Conservation (phyloP, 2,329 filamentous ascomycete genomes). For the Aspergillus sojae region DNA sequence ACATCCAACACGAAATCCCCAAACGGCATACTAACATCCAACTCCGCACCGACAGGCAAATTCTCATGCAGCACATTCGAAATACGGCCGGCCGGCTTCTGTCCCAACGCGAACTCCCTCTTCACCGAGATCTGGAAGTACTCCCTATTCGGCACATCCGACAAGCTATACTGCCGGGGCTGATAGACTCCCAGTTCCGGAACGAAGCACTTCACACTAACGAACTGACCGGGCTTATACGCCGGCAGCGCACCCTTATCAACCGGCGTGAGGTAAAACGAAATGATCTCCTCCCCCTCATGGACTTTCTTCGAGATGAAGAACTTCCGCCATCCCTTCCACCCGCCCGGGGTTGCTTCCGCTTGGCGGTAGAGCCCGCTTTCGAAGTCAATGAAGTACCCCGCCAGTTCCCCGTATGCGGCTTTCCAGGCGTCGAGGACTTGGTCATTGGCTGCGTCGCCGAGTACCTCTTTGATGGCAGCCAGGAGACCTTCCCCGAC, state of each 20-base stretch:
- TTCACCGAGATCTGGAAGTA: slow-evolving; percentile 74
- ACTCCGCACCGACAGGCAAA: slow-evolving; percentile 61
- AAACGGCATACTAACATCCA: slow-evolving; percentile 68
- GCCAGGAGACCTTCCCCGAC: slow-evolving; percentile 68
- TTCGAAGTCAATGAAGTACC: slow-evolving; percentile 69
- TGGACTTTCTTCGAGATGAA: slow-evolving; percentile 62
- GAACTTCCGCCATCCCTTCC: slow-evolving; percentile 68
- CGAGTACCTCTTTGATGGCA: slow-evolving; percentile 68
- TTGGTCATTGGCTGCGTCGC: slow-evolving; percentile 64
- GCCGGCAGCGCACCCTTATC: slow-evolving; percentile 62
- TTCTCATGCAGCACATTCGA: slow-evolving; percentile 69
- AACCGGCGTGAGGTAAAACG: slow-evolving; percentile 68
- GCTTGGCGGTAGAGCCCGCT: slow-evolving; percentile 56
- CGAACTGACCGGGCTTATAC: slow-evolving; percentile 73
- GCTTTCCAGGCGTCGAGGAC: slow-evolving; percentile 67
- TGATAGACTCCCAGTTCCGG: slow-evolving; percentile 63
- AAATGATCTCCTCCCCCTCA: slow-evolving; percentile 68
- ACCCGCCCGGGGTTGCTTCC: slow-evolving; percentile 38
- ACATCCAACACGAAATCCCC: slow-evolving; percentile 59
- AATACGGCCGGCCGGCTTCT: slow-evolving; percentile 61
- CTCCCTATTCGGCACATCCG: slow-evolving; percentile 61
- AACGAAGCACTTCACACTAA: slow-evolving; percentile 63
- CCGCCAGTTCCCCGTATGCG: slow-evolving; percentile 70
- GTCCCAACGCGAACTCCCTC: slow-evolving; percentile 59
- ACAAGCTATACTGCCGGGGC: slow-evolving; percentile 72